phyloP scores from a whole-genome alignment of 2,329 filamentous ascomycete species.

The Penicillium sp. region DNA sequence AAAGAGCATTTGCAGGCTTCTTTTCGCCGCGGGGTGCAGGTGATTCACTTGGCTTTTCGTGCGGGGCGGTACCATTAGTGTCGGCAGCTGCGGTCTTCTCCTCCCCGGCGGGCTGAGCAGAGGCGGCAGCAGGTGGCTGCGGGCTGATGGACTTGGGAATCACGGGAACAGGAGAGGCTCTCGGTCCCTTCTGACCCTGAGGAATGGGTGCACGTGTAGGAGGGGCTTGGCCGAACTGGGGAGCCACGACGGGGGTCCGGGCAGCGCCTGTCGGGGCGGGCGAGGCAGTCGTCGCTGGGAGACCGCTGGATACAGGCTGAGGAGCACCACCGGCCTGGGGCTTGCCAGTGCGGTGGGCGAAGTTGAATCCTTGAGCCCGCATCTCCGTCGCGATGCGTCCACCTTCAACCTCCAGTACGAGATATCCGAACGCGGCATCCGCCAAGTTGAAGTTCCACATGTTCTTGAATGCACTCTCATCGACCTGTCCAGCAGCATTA shows the following conservation, averaged over 20 bases:
- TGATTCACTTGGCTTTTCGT: constrained; percentile 43
- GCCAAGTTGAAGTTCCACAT: constrained; percentile 99
- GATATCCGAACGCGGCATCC: constrained; percentile 93
- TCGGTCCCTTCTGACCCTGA: constrained; percentile 34
- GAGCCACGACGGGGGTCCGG: constrained; percentile 36
- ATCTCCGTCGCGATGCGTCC: constrained; percentile 97
- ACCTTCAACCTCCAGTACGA: constrained; percentile 91
- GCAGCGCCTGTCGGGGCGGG: constrained; percentile 42
- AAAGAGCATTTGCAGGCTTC: constrained; percentile 77
- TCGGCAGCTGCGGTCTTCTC: constrained; percentile 53
- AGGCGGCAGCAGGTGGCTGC: constrained; percentile 39
- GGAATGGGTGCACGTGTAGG: constrained; percentile 34
- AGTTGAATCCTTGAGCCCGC: constrained; percentile 98
- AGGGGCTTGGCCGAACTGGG: constrained; percentile 46
- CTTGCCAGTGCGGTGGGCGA: constrained; percentile 90
- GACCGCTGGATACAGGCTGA: constrained; percentile 27
- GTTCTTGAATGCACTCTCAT: constrained; percentile 99
- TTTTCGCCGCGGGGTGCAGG: constrained; percentile 60
- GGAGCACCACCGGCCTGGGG: constrained; percentile 49
- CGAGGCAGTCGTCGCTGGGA: constrained; percentile 35
- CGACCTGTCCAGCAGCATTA: constrained; percentile 76
- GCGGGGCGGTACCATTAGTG: constrained; percentile 53
- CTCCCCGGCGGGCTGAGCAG: constrained; percentile 43
- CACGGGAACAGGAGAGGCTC: constrained; percentile 44
- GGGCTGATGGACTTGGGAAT: constrained; percentile 43